These are phyloP conservation scores for Pyrenula aspistea DNA, from an alignment of 495 filamentous ascomycete species.

Conservation along the genomic window DNA sequence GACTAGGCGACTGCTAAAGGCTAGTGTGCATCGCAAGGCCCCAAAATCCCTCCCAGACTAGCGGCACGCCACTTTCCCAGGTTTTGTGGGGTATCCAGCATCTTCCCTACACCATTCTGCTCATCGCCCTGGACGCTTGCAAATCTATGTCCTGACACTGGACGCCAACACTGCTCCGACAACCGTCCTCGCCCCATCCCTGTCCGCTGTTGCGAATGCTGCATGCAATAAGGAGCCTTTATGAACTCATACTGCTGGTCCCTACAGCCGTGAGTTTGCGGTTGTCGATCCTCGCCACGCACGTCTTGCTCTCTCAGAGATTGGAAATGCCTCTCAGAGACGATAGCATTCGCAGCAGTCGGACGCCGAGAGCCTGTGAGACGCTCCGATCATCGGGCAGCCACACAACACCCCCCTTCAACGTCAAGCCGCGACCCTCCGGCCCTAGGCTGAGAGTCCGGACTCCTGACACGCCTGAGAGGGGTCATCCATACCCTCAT, in stretches of 20 bases:
- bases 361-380: background rate
- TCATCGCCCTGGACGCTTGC: too few species aligned
- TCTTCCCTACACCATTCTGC: too few species aligned
- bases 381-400: background rate
- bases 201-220: too few species aligned
- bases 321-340: background rate
- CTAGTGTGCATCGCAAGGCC: too few species aligned
- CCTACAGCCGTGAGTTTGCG: background rate
- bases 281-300: background rate
- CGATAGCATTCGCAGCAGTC: background rate
- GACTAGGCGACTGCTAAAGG: too few species aligned
- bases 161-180: too few species aligned
- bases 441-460: background rate
- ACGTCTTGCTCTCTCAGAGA: background rate
- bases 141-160: too few species aligned
- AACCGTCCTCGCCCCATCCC: too few species aligned
- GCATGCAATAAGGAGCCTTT: background rate
- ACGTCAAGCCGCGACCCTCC: background rate
- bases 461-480: background rate
- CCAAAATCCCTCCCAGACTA: too few species aligned
- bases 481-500: background rate
- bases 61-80: too few species aligned
- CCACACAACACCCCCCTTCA: background rate
- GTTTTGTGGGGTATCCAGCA: too few species aligned
- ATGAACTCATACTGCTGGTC: background rate